A percentile compares a stretch with the other conserved stretches of the same genome.
phyloP scores from a whole-genome alignment of 2,329 filamentous ascomycete species.

The Aspergillus caelatus region DNA sequence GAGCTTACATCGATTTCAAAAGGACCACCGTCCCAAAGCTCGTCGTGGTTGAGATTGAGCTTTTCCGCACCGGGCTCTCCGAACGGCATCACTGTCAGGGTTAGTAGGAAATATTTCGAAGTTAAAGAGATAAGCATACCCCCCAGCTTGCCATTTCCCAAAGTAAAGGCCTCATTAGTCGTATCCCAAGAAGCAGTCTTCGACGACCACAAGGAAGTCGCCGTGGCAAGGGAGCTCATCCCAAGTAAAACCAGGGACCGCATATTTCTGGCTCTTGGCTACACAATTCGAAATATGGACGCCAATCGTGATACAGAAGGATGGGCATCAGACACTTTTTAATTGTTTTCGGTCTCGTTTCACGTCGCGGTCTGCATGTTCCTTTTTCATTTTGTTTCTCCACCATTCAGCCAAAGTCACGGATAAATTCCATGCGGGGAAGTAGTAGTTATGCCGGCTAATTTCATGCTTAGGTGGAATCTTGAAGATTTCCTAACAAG shows the following conservation, averaged over 20 bases:
- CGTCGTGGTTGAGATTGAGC: background rate
- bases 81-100: background rate
- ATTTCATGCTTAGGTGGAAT: background rate
- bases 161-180: background rate
- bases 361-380: background rate
- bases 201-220: background rate
- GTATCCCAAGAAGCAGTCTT: background rate
- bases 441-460: background rate
- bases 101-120: background rate
- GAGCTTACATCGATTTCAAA: background rate
- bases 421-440: background rate
- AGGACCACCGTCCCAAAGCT: background rate
- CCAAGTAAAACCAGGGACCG: background rate
- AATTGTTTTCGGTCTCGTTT: too few relatives aligned
- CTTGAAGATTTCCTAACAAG: background rate
- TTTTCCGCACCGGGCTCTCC: background rate
- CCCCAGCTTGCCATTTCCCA: background rate
- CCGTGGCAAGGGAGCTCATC: background rate
- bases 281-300: background rate
- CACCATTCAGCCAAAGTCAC: background rate
- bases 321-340: background rate
- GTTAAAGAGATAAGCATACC: background rate
- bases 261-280: background rate
- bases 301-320: background rate
- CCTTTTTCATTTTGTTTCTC: background rate